Evolutionary conservation across 129 eudicot species (phyloP).

Genomic region (Centaurea solstitialis): DNA sequence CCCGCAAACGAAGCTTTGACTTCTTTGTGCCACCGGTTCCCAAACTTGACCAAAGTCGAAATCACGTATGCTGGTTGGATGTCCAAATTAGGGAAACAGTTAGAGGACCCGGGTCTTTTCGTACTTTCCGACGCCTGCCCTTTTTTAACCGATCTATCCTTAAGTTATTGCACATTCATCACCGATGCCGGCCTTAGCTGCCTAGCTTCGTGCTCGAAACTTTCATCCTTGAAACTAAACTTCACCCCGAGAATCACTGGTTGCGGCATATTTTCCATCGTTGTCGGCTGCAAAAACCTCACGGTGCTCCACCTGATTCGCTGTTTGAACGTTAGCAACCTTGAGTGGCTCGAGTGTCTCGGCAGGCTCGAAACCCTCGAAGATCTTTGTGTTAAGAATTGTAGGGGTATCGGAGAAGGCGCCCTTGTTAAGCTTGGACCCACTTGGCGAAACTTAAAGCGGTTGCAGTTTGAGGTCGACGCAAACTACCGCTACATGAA

Average conservation of each 20-base stretch:
- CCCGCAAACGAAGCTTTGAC: slow-evolving; percentile 71
- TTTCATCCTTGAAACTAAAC: slow-evolving; percentile 62
- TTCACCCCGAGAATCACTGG: slow-evolving; percentile 85
- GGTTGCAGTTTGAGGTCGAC: slow-evolving; percentile 67
- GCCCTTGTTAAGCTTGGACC: slow-evolving; percentile 64
- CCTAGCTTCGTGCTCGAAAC: slow-evolving; percentile 62
- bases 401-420: slow-evolving; percentile 89
- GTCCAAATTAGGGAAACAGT: slow-evolving; percentile 70
- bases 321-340: slow-evolving; percentile 60
- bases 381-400: slow-evolving; percentile 67
- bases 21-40: slow-evolving; percentile 63
- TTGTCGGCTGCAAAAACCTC: slow-evolving; percentile 65
- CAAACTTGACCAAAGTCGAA: slow-evolving; percentile 61
- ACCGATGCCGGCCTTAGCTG: slow-evolving; percentile 68
- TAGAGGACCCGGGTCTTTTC: slow-evolving; percentile 71
- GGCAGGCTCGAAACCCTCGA: slow-evolving; percentile 67
- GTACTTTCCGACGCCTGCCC: slow-evolving; percentile 57
- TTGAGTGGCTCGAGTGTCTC: slow-evolving; percentile 91
- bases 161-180: slow-evolving; percentile 82
- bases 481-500: slow-evolving; percentile 74
- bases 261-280: slow-evolving; percentile 67
- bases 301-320: slow-evolving; percentile 58
- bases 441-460: slow-evolving; percentile 65
- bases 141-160: slow-evolving; percentile 53
- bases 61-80: slow-evolving; percentile 83